Evolutionary conservation across 2,329 filamentous ascomycete genomes (phyloP), one percentile per base, ranked within the genome.

Genomic region (Huntiella abstrusa): DNA sequence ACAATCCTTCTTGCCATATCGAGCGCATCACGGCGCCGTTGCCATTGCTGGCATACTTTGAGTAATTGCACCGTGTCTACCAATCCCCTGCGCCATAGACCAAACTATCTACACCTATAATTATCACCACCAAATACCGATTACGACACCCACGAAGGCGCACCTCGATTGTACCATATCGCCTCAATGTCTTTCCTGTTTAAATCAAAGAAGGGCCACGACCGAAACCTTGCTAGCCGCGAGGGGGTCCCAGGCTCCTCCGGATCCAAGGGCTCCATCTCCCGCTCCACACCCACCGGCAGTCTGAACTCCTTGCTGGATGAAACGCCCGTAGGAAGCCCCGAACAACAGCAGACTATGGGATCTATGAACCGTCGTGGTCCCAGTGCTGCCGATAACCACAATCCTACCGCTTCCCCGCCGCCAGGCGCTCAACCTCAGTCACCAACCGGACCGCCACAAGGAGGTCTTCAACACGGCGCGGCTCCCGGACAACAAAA

Each of bases 151-250:
- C 8, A 28, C 22, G 4, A 28, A 7, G 22, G 45, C 35, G 45
- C 40, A 28, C 22, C 34, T 35, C n/a, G 22, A 10, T 10, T 28
- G 22, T 40, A 19, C 6, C 33, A 17, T 15, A 15, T 36, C 37
- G 44, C 48, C 43, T 36, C 61, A 62, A 86, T 86, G 81, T 77
- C 81, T 54, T 86, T 86, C 62, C 70, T 86, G 51, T 86, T 86
- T 68, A 84, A 84, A 62, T 83, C 78, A 48, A 86, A 85, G 64
- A 85, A 83, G 63, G 71, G 74, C 58, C 77, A 80, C 60, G 75
- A 79, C 55, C 73, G 76, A 58, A 65, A 64, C 48, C 59, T 71
- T 53, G 63, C 67, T 45, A 71, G 66, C 58, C 70, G 72, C 57
- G 72, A 76, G 19, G 49, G 48, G 15, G 33, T 39, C 34, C 47